phyloP scores from a whole-genome alignment of 345 rosid genomes.

The Populus pruinosa region DNA sequence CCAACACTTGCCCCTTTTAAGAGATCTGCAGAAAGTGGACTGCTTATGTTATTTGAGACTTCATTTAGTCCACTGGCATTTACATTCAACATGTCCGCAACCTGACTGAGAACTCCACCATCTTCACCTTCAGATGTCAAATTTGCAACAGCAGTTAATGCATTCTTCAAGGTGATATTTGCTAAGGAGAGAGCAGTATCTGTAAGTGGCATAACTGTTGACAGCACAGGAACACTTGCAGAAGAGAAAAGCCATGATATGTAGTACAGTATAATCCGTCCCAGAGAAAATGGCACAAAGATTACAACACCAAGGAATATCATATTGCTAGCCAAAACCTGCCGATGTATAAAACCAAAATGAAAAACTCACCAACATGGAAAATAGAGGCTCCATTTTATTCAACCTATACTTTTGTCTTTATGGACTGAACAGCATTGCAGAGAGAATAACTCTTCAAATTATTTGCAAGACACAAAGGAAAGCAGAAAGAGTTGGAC shows the following conservation, averaged over 20 bases:
- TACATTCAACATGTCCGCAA: constrained; percentile 55
- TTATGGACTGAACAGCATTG: not conserved
- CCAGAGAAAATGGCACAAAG: constrained; percentile 87
- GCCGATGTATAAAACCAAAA: constrained; percentile 29
- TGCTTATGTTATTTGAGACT: constrained; percentile 47
- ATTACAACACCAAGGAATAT: constrained; percentile 97
- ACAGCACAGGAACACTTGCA: constrained; percentile 65
- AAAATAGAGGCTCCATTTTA: not conserved
- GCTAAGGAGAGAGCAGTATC: constrained; percentile 72
- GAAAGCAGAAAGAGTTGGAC: not conserved
- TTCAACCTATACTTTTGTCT: not conserved
- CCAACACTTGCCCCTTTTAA: constrained; percentile 59
- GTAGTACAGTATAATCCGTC: constrained; percentile 69
- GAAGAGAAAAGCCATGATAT: constrained; percentile 80
- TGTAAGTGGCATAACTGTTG: constrained; percentile 57
- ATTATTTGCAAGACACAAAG: not conserved
- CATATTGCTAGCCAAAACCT: constrained; percentile 99
- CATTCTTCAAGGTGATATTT: constrained; percentile 64
- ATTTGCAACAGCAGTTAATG: constrained; percentile 70
- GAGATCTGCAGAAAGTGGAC: constrained; percentile 54
- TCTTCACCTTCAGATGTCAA: constrained; percentile 71
- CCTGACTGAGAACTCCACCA: constrained; percentile 52
- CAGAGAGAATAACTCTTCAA: not conserved
- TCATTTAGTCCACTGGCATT: constrained; percentile 59
- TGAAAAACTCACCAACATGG: not conserved